phyloP scores from a whole-genome alignment of 139 green algal species.

The Haematococcus sp. region DNA sequence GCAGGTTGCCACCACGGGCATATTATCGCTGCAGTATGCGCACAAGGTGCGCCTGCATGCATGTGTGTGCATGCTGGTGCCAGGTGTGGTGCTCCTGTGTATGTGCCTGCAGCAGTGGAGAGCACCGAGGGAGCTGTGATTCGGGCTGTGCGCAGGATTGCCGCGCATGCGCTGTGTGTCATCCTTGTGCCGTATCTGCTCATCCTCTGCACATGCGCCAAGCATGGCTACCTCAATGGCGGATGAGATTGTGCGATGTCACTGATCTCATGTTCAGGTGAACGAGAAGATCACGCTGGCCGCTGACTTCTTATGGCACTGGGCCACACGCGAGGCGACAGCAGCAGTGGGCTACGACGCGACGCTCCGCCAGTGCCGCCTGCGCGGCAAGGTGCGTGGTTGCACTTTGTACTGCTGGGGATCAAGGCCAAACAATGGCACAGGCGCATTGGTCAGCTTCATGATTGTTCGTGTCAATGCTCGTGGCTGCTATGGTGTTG shows the following conservation, averaged over 20 bases:
- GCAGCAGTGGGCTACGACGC: conserved; percentile 97
- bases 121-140: no score
- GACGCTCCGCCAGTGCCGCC: conserved; percentile 75
- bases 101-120: no score
- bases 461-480: neutral
- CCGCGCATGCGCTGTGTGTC: no score
- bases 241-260: no score
- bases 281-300: conserved; percentile 67
- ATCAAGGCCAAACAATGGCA: neutral
- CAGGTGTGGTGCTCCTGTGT: neutral
- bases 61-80: neutral
- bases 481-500: neutral
- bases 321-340: conserved; percentile 79
- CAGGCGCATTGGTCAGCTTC: no score
- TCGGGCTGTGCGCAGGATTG: no score
- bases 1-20: conserved; percentile 93
- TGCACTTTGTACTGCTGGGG: neutral
- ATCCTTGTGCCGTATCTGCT: no score
- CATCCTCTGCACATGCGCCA: no score
- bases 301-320: conserved; percentile 94
- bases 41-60: conserved; percentile 69
- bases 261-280: no score
- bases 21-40: conserved; percentile 88
- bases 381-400: conserved; percentile 51
- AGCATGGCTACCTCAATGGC: no score